A percentile compares a stretch with the other conserved stretches of the same genome.
Conservation (phyloP, 2,329 filamentous ascomycete species). For the Penicillium hordei region DNA sequence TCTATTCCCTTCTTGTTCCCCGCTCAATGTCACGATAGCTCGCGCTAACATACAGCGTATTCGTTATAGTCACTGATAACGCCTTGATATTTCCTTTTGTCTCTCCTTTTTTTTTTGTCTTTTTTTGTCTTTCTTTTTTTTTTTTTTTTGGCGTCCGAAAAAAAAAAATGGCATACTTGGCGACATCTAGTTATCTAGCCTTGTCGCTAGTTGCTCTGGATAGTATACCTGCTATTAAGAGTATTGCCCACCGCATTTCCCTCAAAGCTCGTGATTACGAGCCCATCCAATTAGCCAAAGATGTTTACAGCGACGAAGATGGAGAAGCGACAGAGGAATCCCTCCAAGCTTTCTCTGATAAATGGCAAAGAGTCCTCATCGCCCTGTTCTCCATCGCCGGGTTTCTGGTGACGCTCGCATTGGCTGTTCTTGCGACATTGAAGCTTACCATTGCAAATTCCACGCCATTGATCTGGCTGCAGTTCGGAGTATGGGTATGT, state of each 20-base stretch:
- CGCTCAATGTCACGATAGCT: slow-evolving; percentile 1
- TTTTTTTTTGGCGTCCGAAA: not conserved
- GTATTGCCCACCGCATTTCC: slow-evolving; percentile 21
- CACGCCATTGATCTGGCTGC: slow-evolving; percentile 60
- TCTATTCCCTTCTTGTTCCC: not conserved
- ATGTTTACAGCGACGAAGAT: slow-evolving; percentile 67
- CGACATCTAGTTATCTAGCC: slow-evolving; percentile 26
- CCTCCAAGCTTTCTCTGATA: slow-evolving; percentile 61
- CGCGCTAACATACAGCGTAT: not conserved
- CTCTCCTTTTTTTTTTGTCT: not conserved
- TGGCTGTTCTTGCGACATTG: slow-evolving; percentile 56
- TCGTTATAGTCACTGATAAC: not conserved
- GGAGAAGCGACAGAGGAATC: slow-evolving; percentile 67
- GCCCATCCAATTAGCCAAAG: slow-evolving; percentile 24
- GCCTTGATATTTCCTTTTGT: not conserved
- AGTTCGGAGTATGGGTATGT: slow-evolving; percentile 63
- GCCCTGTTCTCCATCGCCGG: slow-evolving; percentile 57
- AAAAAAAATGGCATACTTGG: slow-evolving; percentile 22
- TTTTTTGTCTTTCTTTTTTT: not conserved
- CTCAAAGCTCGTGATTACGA: slow-evolving; percentile 20
- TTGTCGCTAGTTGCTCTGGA: slow-evolving; percentile 25
- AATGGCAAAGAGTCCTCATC: slow-evolving; percentile 56
- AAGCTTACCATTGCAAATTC: slow-evolving; percentile 29
- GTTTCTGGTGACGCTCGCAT: slow-evolving; percentile 55
- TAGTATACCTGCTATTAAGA: slow-evolving; percentile 29